phyloP scores from a whole-genome alignment of 2,329 filamentous ascomycete genomes.

The Venturia aucupariae region DNA sequence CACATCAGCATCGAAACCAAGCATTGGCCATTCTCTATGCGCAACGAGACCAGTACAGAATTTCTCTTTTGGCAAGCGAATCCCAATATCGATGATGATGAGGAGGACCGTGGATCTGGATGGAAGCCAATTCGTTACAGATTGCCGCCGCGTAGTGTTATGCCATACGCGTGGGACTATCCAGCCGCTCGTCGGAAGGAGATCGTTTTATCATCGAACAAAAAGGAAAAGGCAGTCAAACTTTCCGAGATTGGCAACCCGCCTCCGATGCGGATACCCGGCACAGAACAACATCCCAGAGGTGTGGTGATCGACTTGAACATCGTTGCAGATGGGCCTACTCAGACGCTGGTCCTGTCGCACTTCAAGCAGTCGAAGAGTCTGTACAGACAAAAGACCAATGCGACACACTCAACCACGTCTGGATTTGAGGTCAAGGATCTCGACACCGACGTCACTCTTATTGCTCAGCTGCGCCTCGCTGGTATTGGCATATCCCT shows the following conservation, averaged over 20 bases:
- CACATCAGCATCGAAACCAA: slow-evolving; percentile 85
- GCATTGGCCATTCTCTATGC: slow-evolving; percentile 97
- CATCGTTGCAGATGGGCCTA: slow-evolving; percentile 89
- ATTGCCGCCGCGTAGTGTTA: slow-evolving; percentile 87
- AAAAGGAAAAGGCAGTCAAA: slow-evolving; percentile 83
- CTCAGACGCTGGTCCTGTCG: slow-evolving; percentile 85
- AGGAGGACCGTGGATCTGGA: slow-evolving; percentile 68
- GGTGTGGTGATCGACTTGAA: slow-evolving; percentile 94
- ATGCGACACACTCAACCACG: slow-evolving; percentile 48
- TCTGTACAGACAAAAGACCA: slow-evolving; percentile 64
- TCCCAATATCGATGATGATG: slow-evolving; percentile 86
- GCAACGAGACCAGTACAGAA: slow-evolving; percentile 93
- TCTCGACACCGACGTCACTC: slow-evolving; percentile 75
- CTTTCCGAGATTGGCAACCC: slow-evolving; percentile 93
- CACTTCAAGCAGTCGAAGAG: slow-evolving; percentile 92
- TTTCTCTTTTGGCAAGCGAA: slow-evolving; percentile 96
- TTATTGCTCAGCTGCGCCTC: slow-evolving; percentile 79
- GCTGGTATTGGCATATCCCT: slow-evolving; percentile 88
- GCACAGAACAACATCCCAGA: slow-evolving; percentile 49
- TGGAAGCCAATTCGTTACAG: slow-evolving; percentile 92
- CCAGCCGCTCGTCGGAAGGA: slow-evolving; percentile 95
- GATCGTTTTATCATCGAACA: slow-evolving; percentile 69
- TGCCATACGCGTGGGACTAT: slow-evolving; percentile 99
- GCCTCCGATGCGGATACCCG: slow-evolving; percentile 82
- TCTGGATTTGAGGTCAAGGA: slow-evolving; percentile 91